A percentile compares a stretch with the other conserved stretches of the same genome.
Evolutionary conservation across 1,284 basidiomycete genomes (phyloP).

Genomic region (Wolfiporia cocos): DNA sequence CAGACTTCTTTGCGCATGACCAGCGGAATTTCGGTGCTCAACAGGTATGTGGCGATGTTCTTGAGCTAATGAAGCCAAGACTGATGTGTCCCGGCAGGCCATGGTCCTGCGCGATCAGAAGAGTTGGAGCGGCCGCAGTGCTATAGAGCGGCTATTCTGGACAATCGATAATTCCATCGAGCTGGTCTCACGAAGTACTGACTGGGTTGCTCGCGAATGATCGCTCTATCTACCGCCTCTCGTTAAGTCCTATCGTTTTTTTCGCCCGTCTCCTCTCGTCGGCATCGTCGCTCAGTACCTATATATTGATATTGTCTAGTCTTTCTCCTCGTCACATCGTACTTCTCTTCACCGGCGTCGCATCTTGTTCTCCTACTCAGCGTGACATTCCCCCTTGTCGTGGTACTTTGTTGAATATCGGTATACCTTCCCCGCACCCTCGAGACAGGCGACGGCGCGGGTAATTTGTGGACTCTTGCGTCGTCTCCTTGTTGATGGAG

Average conservation of each 20-base stretch:
- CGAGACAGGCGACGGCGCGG: not conserved
- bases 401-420: not conserved
- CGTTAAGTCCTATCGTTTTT: slow-evolving; percentile 5
- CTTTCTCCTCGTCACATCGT: no score
- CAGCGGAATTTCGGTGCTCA: slow-evolving; percentile 91
- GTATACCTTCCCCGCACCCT: not conserved
- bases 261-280: not conserved
- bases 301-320: not conserved
- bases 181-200: slow-evolving; percentile 72
- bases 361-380: not conserved
- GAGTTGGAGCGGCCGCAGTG: slow-evolving; percentile 84
- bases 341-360: not conserved
- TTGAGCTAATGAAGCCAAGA: no score
- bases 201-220: slow-evolving; percentile 78
- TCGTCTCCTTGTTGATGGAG: not conserved
- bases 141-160: slow-evolving; percentile 86
- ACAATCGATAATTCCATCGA: slow-evolving; percentile 82
- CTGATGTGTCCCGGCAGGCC: slow-evolving; percentile 44
- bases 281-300: not conserved
- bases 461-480: not conserved
- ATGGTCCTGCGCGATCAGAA: slow-evolving; percentile 92
- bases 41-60: slow-evolving; percentile 67
- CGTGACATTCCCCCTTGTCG: not conserved
- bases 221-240: slow-evolving; percentile 8
- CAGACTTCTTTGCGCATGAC: slow-evolving; percentile 86